phyloP scores from a whole-genome alignment of 352 stramenopile genomes.

The Peronospora destructor region DNA sequence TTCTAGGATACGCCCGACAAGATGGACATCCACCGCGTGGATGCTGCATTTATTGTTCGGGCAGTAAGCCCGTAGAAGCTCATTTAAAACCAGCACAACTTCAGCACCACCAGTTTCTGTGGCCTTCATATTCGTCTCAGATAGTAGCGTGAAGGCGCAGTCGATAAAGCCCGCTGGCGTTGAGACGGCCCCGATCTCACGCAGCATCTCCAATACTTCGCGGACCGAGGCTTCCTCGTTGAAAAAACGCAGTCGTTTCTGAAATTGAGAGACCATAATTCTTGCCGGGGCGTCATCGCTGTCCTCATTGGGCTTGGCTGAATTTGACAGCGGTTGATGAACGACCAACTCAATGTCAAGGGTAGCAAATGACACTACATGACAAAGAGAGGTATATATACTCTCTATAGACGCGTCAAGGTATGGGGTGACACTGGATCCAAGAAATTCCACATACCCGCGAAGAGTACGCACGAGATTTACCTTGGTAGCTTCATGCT shows the following conservation, averaged over 20 bases:
- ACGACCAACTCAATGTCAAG: slow-evolving; percentile 73
- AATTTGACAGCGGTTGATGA: slow-evolving; percentile 33
- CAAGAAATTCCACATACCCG: slow-evolving; percentile 59
- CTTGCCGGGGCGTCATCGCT: not conserved
- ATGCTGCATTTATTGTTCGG: not conserved
- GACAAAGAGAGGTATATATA: slow-evolving; percentile 42
- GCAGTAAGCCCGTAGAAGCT: slow-evolving; percentile 41
- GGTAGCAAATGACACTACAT: slow-evolving; percentile 49
- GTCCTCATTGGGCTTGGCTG: slow-evolving; percentile 3
- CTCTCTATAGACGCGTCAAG: slow-evolving; percentile 47
- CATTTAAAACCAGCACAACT: slow-evolving; percentile 58
- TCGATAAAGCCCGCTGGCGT: slow-evolving; percentile 66
- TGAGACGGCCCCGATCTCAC: slow-evolving; percentile 34
- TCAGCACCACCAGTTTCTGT: slow-evolving; percentile 20
- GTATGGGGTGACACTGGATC: slow-evolving; percentile 28
- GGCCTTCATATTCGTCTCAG: slow-evolving; percentile 3
- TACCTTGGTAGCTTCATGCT: slow-evolving; percentile 53
- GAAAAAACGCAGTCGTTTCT: slow-evolving; percentile 69
- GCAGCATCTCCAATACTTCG: slow-evolving; percentile 40
- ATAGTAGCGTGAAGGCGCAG: slow-evolving; percentile 46
- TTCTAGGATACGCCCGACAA: slow-evolving; percentile 70
- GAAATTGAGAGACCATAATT: slow-evolving; percentile 63
- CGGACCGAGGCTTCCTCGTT: slow-evolving; percentile 59
- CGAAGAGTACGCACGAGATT: slow-evolving; percentile 59
- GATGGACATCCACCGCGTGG: slow-evolving; percentile 40